These are phyloP conservation scores for Aspergillus uvarum DNA, from an alignment of 2,329 filamentous ascomycete species.

Conservation along the genomic window DNA sequence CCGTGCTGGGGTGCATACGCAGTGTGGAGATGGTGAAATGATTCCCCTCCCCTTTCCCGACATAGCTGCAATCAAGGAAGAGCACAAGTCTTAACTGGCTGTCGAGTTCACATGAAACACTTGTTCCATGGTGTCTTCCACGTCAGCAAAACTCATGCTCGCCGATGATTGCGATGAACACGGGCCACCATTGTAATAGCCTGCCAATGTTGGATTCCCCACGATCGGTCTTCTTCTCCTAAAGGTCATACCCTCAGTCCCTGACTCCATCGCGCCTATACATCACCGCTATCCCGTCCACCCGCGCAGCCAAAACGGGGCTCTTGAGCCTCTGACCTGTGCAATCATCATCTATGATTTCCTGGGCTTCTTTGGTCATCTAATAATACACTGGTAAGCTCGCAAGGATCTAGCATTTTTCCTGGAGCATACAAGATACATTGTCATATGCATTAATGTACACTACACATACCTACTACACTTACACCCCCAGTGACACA, in stretches of 20 bases:
- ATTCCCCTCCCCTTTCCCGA: neutral
- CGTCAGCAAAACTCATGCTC: neutral
- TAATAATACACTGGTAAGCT: neutral
- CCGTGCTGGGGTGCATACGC: neutral
- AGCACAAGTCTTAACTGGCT: constrained; percentile 5
- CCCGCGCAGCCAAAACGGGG: neutral
- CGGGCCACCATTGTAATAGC: neutral
- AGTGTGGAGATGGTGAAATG: constrained; percentile 2
- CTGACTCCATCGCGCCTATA: neutral
- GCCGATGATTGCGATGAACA: neutral
- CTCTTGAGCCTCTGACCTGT: neutral
- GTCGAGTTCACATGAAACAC: constrained; percentile 11
- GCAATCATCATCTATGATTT: neutral
- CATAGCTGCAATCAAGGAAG: neutral
- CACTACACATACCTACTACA: constrained; percentile 11
- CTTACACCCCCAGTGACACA: neutral
- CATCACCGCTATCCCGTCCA: neutral
- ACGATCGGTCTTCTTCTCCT: no score
- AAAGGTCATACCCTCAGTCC: neutral
- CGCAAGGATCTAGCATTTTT: neutral
- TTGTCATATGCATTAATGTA: constrained; percentile 9
- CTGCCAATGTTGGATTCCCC: neutral
- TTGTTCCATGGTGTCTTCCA: neutral
- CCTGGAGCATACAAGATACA: constrained; percentile 9
- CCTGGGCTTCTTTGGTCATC: neutral